Percentiles rank a stretch among this genome's conserved stretches.
Evolutionary conservation across 2,329 filamentous ascomycete genomes (phyloP).

Genomic region (Neopestalotiopsis sp.): DNA sequence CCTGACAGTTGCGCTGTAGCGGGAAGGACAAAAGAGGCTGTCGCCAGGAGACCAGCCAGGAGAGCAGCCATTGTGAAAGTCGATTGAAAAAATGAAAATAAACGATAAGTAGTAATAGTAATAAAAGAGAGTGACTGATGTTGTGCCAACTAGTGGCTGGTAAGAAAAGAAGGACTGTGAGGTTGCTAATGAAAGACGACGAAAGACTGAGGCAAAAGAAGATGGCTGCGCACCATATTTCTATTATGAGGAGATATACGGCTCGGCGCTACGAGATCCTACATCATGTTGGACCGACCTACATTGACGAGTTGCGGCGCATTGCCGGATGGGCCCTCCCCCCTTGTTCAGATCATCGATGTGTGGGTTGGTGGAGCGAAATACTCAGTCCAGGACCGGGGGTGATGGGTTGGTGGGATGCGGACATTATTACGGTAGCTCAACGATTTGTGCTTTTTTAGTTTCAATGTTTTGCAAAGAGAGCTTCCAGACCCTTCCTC

Average conservation of each 20-base stretch:
- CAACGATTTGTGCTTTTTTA: not conserved
- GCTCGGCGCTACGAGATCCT: not conserved
- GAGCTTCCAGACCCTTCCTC: no score
- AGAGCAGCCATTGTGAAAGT: conserved; percentile 17
- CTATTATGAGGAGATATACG: conserved; percentile 2
- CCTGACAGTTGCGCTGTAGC: conserved; percentile 42
- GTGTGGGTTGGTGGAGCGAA: not conserved
- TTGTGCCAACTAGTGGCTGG: not conserved
- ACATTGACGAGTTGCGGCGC: conserved; percentile 1
- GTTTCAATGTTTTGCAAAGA: conserved; percentile 2
- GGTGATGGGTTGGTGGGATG: not conserved
- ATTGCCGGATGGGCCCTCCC: not conserved
- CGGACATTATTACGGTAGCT: not conserved
- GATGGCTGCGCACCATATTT: not conserved
- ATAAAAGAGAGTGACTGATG: conserved; percentile 7
- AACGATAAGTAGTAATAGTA: not conserved
- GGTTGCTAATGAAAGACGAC: not conserved
- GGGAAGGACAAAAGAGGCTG: conserved; percentile 15
- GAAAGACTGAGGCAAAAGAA: not conserved
- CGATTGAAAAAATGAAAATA: not conserved
- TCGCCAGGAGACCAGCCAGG: conserved; percentile 18
- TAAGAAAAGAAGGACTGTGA: conserved; percentile 8
- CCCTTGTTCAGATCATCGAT: conserved; percentile 12
- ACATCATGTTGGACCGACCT: not conserved
- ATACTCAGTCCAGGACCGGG: not conserved